A percentile compares a stretch with the other conserved stretches of the same genome.
These are phyloP conservation scores for Alternaria sp. DNA, from an alignment of 2,329 filamentous ascomycete species.

Conservation along the genomic window DNA sequence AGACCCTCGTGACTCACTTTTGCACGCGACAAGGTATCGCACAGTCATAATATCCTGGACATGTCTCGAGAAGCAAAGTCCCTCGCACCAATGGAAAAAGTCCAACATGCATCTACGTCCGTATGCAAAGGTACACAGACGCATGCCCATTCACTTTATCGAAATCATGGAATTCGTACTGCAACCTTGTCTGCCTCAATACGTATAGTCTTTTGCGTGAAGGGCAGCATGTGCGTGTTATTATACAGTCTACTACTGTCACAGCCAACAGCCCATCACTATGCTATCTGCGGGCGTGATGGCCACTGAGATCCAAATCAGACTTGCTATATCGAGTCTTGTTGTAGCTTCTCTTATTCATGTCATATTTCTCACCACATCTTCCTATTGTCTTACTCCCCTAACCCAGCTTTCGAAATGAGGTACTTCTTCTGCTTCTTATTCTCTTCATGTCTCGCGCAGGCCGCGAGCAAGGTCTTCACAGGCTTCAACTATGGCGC, in stretches of 20 bases:
- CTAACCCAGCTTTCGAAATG: slow-evolving; percentile 9
- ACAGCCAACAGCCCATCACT: background rate
- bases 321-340: background rate
- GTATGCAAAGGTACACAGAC: background rate
- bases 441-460: slow-evolving; percentile 9
- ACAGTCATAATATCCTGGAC: no score
- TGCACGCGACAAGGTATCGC: no score
- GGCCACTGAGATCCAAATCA: background rate
- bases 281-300: background rate
- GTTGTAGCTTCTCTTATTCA: no score
- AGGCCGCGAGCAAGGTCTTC: slow-evolving; percentile 26
- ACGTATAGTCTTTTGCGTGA: background rate
- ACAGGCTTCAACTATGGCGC: slow-evolving; percentile 43
- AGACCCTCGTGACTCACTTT: no score
- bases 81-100: no score
- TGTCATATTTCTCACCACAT: background rate
- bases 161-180: background rate
- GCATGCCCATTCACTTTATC: background rate
- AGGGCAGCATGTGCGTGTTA: background rate
- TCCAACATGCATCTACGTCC: background rate
- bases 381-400: background rate
- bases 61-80: no score
- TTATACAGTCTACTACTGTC: background rate
- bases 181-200: background rate
- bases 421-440: slow-evolving; percentile 2